Evolutionary conservation across 2,329 filamentous ascomycete genomes (phyloP).

Genomic region (Phyllosticta citribraziliensis): DNA sequence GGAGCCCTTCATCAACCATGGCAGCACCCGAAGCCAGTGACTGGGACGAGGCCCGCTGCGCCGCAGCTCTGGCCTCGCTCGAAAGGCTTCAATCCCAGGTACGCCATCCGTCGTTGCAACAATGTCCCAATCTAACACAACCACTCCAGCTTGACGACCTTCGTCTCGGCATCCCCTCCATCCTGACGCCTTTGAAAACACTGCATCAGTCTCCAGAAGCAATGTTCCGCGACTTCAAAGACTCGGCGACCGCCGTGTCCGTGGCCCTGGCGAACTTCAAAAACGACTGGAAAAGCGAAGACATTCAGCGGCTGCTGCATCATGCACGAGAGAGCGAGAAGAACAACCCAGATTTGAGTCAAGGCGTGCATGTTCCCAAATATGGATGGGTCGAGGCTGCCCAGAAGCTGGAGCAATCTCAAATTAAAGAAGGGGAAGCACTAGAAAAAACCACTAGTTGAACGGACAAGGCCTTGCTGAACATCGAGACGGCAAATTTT

Average conservation of each 20-base stretch:
- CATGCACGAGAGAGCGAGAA: conserved; percentile 26
- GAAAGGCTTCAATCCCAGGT: conserved; percentile 36
- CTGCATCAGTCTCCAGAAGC: conserved; percentile 18
- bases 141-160: conserved; percentile 30
- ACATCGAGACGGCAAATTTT: background rate
- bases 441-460: background rate
- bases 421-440: conserved; percentile 12
- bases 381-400: conserved; percentile 31
- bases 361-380: conserved; percentile 22
- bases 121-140: conserved; percentile 4
- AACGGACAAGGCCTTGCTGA: background rate
- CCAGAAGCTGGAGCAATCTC: conserved; percentile 12
- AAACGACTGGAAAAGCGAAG: conserved; percentile 27
- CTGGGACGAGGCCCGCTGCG: conserved; percentile 32
- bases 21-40: background rate
- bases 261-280: conserved; percentile 29
- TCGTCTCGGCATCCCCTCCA: conserved; percentile 32
- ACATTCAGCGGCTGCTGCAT: conserved; percentile 26
- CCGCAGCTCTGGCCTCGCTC: conserved; percentile 34
- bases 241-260: conserved; percentile 26
- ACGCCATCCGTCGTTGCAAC: background rate
- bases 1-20: background rate
- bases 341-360: conserved; percentile 28
- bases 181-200: conserved; percentile 31
- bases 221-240: conserved; percentile 29